Base-by-base conservation (phyloP, 1,284 basidiomycete genomes). In the Ceratobasidium sp. region DNA sequence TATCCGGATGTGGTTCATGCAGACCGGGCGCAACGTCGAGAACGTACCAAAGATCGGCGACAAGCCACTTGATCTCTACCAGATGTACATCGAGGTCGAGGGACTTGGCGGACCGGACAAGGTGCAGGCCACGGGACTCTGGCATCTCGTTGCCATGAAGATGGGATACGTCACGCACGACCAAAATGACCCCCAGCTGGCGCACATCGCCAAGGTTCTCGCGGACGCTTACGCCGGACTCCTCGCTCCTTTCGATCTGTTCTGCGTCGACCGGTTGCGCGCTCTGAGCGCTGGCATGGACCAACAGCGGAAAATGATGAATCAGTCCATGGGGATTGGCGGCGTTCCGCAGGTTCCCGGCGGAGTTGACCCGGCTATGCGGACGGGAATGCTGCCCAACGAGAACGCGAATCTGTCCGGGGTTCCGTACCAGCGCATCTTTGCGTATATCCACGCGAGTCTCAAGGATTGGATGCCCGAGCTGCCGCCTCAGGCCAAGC, bases 381-480 rank as follows among this genome's bases (percentile, higher is more conserved):
- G 53, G 39, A 23, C 26, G 69, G 69, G 69, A 15, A 63, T 73
- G 31, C 1, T 58, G 26, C 58, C 56, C 35, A 42, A n/a, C 42
- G 69, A 73, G 58, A 28, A 28, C 26, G 42, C 56, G 20, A 51
- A 51, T 17, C n/a, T 10, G 47, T 11, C 28, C 13, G 47, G 26
- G 31, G 5, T 23, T 10, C 26, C 28, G 1, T 68, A 53, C 35
- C 69, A 73, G 58, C 69, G 56, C 8, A 15, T 73, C 5, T 45
- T 73, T 31, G 28, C 42, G 15, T 73, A 60, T 35, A 45, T 73
- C 28, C 56, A 63, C 26, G n/a, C 28, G 42, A 17, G 28, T 37
- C 69, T 73, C 69, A 73, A 73, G 69, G 69, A 73, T 45, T 73
- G 69, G 69, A 60, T 73, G 69, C 69, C 69, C 15, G 69, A 73